phyloP scores from a whole-genome alignment of 345 rosid species.

The Hibiscus mutabilis region DNA sequence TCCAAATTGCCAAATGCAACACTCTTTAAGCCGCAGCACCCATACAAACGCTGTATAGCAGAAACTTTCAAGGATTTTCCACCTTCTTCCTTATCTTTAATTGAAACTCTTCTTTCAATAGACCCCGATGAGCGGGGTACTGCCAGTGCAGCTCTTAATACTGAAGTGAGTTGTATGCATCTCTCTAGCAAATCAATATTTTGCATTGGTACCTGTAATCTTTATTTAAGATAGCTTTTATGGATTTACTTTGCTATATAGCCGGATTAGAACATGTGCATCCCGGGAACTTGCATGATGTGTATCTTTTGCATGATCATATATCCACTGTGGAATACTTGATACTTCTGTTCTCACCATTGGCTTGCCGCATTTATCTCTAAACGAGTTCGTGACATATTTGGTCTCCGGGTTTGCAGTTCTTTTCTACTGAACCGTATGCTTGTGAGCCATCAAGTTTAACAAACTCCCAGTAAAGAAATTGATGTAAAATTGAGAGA shows the following conservation, averaged over 20 bases:
- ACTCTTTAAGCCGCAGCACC: conserved; percentile 70
- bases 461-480: conserved; percentile 89
- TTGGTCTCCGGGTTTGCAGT: conserved; percentile 41
- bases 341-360: not conserved
- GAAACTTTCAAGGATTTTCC: conserved; percentile 66
- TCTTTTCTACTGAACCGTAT: conserved; percentile 73
- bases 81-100: conserved; percentile 47
- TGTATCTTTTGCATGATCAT: conserved; percentile 4
- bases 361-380: not conserved
- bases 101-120: conserved; percentile 63
- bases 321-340: not conserved
- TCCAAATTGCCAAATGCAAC: conserved; percentile 71
- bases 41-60: conserved; percentile 54
- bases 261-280: not conserved
- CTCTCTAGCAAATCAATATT: not conserved
- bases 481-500: conserved; percentile 75
- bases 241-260: not conserved
- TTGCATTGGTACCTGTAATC: not conserved
- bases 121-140: conserved; percentile 78
- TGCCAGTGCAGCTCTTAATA: conserved; percentile 53
- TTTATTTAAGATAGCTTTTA: not conserved
- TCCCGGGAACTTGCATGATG: too few relatives aligned
- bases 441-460: conserved; percentile 81
- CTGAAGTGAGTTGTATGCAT: conserved; percentile 50
- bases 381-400: not conserved